Evolutionary conservation across 805 yeast genomes (phyloP), one percentile per base, ranked within the genome.

Genomic region (Wickerhamomyces kurtzmanii): DNA sequence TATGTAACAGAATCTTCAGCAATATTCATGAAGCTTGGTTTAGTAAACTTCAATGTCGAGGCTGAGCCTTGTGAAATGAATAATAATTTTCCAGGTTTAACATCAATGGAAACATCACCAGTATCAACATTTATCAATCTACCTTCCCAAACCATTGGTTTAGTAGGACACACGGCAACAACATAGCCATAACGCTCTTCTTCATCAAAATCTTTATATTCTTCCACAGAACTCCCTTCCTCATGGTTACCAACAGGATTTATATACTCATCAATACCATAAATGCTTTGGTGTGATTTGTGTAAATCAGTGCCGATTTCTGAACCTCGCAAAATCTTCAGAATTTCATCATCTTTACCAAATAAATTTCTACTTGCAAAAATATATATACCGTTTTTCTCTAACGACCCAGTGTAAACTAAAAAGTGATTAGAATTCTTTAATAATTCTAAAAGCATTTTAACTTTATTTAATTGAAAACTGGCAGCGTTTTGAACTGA

Each of bases 141-240:
- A 5, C 96, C 96, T 35, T 81, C 86, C 97, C 97, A 89, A 27
- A 82, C 72, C 53, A 87, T 68, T 0, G 96, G 93, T 42, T 83
- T 83, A 3, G 77, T 66, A 1, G 94, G 86, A 42, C 83, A 75
- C 5, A 87, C 53, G 0, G 84, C 78, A 16, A 86, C 42, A 10
- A 84, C 67, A 38, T 82, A 84, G 0, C 85, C 82, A 16, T 60
- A 49, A 15, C 49, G 40, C 24, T 47, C 48, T 20, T n/a, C n/a
- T n/a, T n/a, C 51, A 28, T 49, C 43, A 6, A 39, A 27, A 11
- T 41, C 45, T 12, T 45, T 44, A 15, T 42, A 37, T n/a, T 54
- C 56, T n/a, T 52, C 45, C 15, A 47, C 44, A 6, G 47, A 31
- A 22, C 44, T 43, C 18, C 38, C 37, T 33, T 42, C 42, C 31